Evolutionary conservation across 345 rosid species (phyloP).

Genomic region (Eucalyptus sp.): DNA sequence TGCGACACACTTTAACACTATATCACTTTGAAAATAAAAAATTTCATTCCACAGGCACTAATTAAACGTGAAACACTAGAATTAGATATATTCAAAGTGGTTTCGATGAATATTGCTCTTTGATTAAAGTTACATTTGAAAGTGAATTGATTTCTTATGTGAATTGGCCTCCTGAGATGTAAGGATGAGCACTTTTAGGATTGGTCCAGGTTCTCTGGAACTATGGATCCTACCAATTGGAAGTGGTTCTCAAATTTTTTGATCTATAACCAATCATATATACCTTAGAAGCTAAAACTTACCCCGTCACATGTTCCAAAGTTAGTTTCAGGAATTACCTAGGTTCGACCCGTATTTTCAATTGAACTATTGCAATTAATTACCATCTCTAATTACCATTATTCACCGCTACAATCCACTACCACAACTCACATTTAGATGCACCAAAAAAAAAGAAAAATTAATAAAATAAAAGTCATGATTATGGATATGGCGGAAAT

Average conservation of each 20-base stretch:
- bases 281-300: too few relatives aligned
- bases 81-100: neutral
- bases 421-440: accelerated
- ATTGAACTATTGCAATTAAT: neutral
- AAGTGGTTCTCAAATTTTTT: too few relatives aligned
- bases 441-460: accelerated
- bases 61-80: neutral
- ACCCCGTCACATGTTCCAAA: too few relatives aligned
- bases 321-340: neutral
- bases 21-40: neutral
- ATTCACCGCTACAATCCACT: too few relatives aligned
- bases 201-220: accelerated
- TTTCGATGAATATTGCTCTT: neutral
- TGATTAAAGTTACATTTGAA: neutral
- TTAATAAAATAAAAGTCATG: too few relatives aligned
- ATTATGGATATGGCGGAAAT: accelerated
- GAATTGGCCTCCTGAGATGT: neutral
- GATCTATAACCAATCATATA: too few relatives aligned
- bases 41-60: accelerated
- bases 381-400: too few relatives aligned
- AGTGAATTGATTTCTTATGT: neutral
- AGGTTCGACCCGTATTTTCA: accelerated
- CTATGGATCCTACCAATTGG: too few relatives aligned
- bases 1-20: neutral
- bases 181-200: too few relatives aligned